These are phyloP conservation scores for Termitomyces eurrhizus DNA, from an alignment of 768 basidiomycete genomes.

Conservation along the genomic window DNA sequence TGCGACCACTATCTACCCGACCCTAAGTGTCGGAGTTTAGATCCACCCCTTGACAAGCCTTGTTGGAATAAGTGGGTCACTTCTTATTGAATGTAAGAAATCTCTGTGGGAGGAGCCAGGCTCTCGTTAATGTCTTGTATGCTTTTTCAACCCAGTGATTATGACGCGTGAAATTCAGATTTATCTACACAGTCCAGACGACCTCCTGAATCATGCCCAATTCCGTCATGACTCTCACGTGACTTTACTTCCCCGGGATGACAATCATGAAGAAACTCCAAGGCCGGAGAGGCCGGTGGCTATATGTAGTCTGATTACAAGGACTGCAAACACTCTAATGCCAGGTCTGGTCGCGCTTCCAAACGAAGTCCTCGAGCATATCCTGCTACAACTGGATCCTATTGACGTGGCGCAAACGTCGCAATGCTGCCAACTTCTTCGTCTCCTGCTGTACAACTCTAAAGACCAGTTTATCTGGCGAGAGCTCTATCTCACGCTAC, in stretches of 20 bases:
- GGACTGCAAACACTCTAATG: background rate
- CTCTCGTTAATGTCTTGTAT: background rate
- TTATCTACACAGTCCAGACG: background rate
- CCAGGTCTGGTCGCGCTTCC: slow-evolving; percentile 32
- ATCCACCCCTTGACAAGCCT: background rate
- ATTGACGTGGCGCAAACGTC: slow-evolving; percentile 51
- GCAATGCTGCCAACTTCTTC: slow-evolving; percentile 43
- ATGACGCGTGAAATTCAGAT: background rate
- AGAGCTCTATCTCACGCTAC: slow-evolving; percentile 55
- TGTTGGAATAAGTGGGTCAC: background rate
- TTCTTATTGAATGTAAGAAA: background rate
- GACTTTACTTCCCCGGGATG: background rate
- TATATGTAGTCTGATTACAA: background rate
- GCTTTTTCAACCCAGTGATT: background rate
- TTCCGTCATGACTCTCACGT: background rate
- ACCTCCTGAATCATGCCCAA: background rate
- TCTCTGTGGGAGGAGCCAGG: background rate
- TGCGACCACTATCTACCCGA: background rate
- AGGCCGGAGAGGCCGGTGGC: background rate
- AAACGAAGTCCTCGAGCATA: slow-evolving; percentile 54
- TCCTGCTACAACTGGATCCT: slow-evolving; percentile 57
- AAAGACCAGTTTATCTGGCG: slow-evolving; percentile 57
- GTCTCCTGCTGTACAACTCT: slow-evolving; percentile 41
- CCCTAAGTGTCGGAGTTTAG: background rate
- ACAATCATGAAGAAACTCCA: background rate